Conservation (phyloP, 495 filamentous ascomycete genomes). For the Penicillium riverlandense region DNA sequence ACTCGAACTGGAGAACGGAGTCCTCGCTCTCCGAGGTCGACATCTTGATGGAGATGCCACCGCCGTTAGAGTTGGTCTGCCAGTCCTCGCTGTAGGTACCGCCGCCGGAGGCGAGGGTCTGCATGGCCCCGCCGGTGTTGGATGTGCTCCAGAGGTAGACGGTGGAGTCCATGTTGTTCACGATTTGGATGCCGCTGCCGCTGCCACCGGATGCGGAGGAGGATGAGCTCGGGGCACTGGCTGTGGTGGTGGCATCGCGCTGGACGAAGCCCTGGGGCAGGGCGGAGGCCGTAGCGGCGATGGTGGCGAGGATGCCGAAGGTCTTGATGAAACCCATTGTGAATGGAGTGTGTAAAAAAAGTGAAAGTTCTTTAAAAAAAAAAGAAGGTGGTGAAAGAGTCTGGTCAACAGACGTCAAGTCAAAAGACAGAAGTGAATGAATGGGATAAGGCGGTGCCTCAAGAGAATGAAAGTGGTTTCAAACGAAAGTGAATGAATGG, state of each 20-base stretch:
- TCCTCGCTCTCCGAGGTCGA: conserved; percentile 23
- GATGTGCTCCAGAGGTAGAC: conserved; percentile 40
- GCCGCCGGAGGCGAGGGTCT: conserved; percentile 30
- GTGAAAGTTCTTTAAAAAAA: neutral
- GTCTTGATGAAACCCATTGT: neutral
- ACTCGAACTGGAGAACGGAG: conserved; percentile 37
- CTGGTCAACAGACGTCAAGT: no score
- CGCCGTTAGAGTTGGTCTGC: conserved; percentile 34
- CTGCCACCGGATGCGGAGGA: neutral
- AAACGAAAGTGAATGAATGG: no score
- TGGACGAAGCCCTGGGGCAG: no score
- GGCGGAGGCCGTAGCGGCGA: neutral
- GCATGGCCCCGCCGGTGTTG: conserved; percentile 26
- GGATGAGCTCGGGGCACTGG: neutral
- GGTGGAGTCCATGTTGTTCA: conserved; percentile 28
- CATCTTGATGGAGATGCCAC: conserved; percentile 42
- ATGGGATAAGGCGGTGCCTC: no score
- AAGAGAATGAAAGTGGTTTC: no score
- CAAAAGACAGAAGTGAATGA: no score
- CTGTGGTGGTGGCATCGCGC: neutral
- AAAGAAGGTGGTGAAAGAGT: neutral
- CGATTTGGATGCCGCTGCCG: conserved; percentile 19
- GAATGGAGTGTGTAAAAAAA: neutral
- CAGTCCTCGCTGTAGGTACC: conserved; percentile 28
- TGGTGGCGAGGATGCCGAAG: neutral